A percentile compares a stretch with the other conserved stretches of the same genome.
Conservation (phyloP, 495 filamentous ascomycete species). For the Bryoglossum gracile region DNA sequence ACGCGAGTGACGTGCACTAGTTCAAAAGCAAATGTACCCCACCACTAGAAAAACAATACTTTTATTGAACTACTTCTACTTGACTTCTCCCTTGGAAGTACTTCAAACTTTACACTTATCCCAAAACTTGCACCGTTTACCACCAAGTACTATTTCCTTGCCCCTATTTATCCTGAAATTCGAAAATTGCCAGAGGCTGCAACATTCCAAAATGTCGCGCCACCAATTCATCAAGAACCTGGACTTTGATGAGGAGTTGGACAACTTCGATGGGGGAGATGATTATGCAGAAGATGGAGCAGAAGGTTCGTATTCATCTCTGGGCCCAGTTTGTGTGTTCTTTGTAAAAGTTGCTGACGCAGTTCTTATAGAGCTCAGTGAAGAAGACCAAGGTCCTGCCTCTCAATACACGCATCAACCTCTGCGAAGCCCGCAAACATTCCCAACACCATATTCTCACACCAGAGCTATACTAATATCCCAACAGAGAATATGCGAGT, state of each 20-base stretch:
- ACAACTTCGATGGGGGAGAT: slow-evolving; percentile 51
- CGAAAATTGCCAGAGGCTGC: too few relatives aligned
- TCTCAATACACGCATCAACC: slow-evolving; percentile 2
- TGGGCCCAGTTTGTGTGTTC: background rate
- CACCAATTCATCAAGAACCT: slow-evolving; percentile 53
- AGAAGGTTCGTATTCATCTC: slow-evolving; percentile 10
- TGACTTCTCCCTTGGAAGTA: too few relatives aligned
- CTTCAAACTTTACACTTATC: too few relatives aligned
- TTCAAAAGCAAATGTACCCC: too few relatives aligned
- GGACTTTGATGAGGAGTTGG: slow-evolving; percentile 53
- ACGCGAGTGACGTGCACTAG: background rate
- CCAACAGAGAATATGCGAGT: slow-evolving; percentile 42
- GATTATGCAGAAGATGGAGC: slow-evolving; percentile 32
- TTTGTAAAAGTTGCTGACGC: background rate
- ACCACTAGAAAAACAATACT: too few relatives aligned
- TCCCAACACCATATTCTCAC: background rate
- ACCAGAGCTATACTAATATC: background rate
- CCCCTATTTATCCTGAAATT: too few relatives aligned
- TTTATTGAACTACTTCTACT: too few relatives aligned
- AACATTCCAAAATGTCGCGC: slow-evolving; percentile 55
- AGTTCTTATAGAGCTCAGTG: slow-evolving; percentile 39
- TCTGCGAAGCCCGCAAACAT: slow-evolving; percentile 16
- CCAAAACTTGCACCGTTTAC: too few relatives aligned
- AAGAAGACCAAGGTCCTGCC: slow-evolving; percentile 57
- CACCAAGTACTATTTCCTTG: background rate